Conservation (phyloP, 441 rosid genomes). For the Erodium texanum region DNA sequence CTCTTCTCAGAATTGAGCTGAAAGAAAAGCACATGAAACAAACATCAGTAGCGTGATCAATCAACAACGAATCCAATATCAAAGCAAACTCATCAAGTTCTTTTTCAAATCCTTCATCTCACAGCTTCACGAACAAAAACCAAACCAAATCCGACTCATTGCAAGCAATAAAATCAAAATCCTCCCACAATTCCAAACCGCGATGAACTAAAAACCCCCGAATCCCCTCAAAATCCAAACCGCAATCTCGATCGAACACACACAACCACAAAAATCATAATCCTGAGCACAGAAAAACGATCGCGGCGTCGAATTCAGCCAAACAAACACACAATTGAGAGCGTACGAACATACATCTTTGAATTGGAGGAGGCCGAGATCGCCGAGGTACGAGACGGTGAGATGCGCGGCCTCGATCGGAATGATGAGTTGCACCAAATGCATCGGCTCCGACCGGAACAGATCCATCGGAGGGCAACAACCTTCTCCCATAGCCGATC, state of each 20-base stretch:
- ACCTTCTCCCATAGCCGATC: conserved; percentile 11
- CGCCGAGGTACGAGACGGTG: conserved; percentile 25
- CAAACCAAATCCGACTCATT: neutral
- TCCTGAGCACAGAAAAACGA: neutral
- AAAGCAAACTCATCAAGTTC: neutral
- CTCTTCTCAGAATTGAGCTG: conserved; percentile 56
- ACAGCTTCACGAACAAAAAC: neutral
- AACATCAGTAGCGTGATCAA: neutral
- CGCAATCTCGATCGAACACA: neutral
- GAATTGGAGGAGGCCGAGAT: conserved; percentile 26
- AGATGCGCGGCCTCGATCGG: conserved; percentile 22
- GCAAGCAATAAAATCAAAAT: neutral
- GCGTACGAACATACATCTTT: conserved; percentile 22
- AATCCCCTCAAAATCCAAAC: neutral
- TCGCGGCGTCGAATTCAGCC: neutral
- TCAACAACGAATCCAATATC: neutral
- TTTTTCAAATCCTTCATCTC: neutral
- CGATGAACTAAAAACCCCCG: neutral
- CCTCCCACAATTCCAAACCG: neutral
- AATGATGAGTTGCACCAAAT: conserved; percentile 26
- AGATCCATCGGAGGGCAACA: conserved; percentile 25
- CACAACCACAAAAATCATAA: neutral
- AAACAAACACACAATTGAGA: neutral
- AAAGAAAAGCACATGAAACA: neutral
- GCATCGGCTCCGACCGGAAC: conserved; percentile 29